Evolutionary conservation across 768 basidiomycete genomes (phyloP).

Genomic region (Kwoniella europaea): DNA sequence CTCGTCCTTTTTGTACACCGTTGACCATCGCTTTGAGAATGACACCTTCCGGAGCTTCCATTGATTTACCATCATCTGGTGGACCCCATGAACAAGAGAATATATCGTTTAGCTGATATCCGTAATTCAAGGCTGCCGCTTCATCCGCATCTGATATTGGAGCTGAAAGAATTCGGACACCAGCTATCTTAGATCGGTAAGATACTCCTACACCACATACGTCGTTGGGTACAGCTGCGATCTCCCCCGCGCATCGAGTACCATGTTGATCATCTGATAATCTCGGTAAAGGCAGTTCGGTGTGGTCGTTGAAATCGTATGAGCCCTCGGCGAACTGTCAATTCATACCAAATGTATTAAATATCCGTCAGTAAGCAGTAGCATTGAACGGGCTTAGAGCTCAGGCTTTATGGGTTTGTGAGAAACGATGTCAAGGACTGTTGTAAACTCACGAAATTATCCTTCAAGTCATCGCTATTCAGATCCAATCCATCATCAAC

Average conservation of each 20-base stretch:
- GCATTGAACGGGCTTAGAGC: neutral
- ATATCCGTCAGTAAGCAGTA: neutral
- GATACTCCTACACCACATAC: conserved; percentile 95
- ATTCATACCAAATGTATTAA: no score
- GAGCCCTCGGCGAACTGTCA: conserved; percentile 80
- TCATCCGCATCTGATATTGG: conserved; percentile 95
- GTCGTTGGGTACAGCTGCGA: conserved; percentile 88
- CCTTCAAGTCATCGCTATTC: conserved; percentile 79
- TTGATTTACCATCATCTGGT: conserved; percentile 87
- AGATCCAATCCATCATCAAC: conserved; percentile 97
- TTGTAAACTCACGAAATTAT: conserved; percentile 74
- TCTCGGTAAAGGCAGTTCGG: conserved; percentile 79
- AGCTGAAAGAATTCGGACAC: conserved; percentile 91
- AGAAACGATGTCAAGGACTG: neutral
- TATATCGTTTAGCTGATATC: conserved; percentile 86
- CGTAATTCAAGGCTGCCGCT: conserved; percentile 91
- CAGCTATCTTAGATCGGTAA: conserved; percentile 87
- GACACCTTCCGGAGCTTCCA: conserved; percentile 91
- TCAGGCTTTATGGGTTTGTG: neutral
- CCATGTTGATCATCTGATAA: conserved; percentile 94
- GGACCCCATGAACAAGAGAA: conserved; percentile 99
- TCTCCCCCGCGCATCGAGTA: conserved; percentile 95
- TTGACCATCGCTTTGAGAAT: conserved; percentile 94
- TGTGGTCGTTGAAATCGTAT: conserved; percentile 95
- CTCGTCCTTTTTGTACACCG: conserved; percentile 86